These are phyloP conservation scores for Cladobotryum mycophilum DNA, from an alignment of 2,329 filamentous ascomycete species.

Conservation along the genomic window DNA sequence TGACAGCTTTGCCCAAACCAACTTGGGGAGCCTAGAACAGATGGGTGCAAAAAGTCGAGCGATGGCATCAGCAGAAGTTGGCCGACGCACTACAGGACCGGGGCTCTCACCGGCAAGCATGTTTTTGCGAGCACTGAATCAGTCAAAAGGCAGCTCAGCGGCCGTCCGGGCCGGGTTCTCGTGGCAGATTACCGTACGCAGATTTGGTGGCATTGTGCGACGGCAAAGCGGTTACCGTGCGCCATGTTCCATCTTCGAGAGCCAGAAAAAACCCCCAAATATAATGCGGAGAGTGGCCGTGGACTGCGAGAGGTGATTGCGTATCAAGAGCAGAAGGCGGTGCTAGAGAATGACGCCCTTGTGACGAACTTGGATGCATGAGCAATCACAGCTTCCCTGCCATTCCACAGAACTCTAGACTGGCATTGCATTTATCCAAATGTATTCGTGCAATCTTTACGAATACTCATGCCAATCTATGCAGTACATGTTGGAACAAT, in stretches of 20 bases:
- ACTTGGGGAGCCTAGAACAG: neutral
- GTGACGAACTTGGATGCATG: neutral
- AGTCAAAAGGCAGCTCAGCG: too few relatives aligned
- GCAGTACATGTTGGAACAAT: neutral
- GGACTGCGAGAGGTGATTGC: neutral
- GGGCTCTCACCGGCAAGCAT: neutral
- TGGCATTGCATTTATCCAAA: neutral
- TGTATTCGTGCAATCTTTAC: neutral
- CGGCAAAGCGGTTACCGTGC: too few relatives aligned
- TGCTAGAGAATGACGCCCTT: neutral
- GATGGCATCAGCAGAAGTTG: neutral
- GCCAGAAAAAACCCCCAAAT: neutral
- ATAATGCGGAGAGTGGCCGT: neutral
- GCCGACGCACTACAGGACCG: neutral
- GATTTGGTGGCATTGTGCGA: too few relatives aligned
- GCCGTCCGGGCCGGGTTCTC: too few relatives aligned
- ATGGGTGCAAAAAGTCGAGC: neutral
- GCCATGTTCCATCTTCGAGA: too few relatives aligned
- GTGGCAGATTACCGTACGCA: too few relatives aligned
- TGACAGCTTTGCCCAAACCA: conserved; percentile 1
- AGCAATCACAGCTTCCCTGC: neutral
- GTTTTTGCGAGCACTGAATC: neutral
- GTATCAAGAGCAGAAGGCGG: neutral
- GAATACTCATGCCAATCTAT: neutral
- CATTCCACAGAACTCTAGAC: too few relatives aligned